Evolutionary conservation across 2,329 filamentous ascomycete genomes (phyloP).

Genomic region (Neocatenulostroma microsporum): DNA sequence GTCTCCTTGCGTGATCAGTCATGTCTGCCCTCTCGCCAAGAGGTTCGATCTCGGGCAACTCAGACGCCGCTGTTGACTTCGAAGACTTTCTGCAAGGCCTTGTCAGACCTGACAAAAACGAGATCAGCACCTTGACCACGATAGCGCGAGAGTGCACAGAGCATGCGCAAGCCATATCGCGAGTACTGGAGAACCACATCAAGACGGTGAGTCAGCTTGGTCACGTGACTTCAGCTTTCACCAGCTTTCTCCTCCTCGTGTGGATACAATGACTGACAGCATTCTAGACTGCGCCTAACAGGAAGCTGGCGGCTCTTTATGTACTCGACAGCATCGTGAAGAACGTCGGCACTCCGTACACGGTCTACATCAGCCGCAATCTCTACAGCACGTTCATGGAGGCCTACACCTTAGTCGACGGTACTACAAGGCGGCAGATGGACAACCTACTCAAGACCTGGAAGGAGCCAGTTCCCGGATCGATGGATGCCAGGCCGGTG

Average conservation of each 20-base stretch:
- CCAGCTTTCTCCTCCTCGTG: slow-evolving; percentile 5
- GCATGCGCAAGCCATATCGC: slow-evolving; percentile 86
- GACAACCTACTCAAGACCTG: slow-evolving; percentile 97
- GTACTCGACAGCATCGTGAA: slow-evolving; percentile 98
- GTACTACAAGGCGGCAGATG: slow-evolving; percentile 75
- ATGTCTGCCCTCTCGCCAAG: slow-evolving; percentile 49
- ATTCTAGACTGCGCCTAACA: slow-evolving; percentile 68
- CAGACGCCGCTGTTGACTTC: slow-evolving; percentile 90
- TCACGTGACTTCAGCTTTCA: slow-evolving; percentile 21
- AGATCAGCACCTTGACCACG: slow-evolving; percentile 94
- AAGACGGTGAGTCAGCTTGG: slow-evolving; percentile 64
- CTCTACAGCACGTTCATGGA: slow-evolving; percentile 96
- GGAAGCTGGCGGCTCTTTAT: slow-evolving; percentile 92
- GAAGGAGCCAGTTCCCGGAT: slow-evolving; percentile 94
- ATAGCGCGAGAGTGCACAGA: slow-evolving; percentile 97
- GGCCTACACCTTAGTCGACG: slow-evolving; percentile 83
- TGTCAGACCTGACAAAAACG: slow-evolving; percentile 83
- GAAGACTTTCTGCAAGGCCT: slow-evolving; percentile 87
- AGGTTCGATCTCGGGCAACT: slow-evolving; percentile 36
- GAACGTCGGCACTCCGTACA: slow-evolving; percentile 97
- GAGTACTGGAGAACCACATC: slow-evolving; percentile 86
- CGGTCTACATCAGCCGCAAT: slow-evolving; percentile 84
- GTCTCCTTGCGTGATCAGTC: slow-evolving; percentile 25
- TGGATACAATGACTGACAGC: slow-evolving; percentile 4
- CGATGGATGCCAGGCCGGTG: slow-evolving; percentile 83